Conservation (phyloP, 2,329 filamentous ascomycete species). For the Alternaria sp. region DNA sequence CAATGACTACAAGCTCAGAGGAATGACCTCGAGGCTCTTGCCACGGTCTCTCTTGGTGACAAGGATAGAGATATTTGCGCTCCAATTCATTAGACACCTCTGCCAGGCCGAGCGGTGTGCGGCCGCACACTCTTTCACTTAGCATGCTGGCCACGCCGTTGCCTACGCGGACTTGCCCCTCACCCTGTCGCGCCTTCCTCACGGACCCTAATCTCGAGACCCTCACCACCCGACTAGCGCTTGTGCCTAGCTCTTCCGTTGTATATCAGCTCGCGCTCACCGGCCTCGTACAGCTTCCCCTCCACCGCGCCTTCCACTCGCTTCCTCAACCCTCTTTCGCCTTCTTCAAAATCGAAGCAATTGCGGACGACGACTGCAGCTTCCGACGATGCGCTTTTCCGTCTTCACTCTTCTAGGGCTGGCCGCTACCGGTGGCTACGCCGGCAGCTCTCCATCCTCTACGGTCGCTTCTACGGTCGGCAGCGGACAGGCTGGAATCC, state of each 20-base stretch:
- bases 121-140: not conserved
- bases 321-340: not conserved
- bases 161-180: not conserved
- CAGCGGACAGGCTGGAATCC: not conserved
- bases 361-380: not conserved
- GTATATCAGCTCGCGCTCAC: not conserved
- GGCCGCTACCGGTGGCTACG: not conserved
- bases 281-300: not conserved
- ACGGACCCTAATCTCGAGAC: not conserved
- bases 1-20: not conserved
- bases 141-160: not conserved
- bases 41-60: not conserved
- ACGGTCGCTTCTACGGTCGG: slow-evolving; percentile 7
- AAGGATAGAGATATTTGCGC: not conserved
- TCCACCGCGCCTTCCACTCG: not conserved
- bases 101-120: not conserved
- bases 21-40: not conserved
- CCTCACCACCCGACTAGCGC: not conserved
- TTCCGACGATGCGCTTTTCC: not conserved
- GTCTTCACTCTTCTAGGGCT: not conserved
- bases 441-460: not conserved
- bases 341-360: not conserved
- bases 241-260: not conserved
- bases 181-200: not conserved
- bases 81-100: not conserved